A percentile compares a stretch with the other conserved stretches of the same genome.
Evolutionary conservation across 306 rosid genomes (phyloP).

Genomic region (Dalbergia oliveri): DNA sequence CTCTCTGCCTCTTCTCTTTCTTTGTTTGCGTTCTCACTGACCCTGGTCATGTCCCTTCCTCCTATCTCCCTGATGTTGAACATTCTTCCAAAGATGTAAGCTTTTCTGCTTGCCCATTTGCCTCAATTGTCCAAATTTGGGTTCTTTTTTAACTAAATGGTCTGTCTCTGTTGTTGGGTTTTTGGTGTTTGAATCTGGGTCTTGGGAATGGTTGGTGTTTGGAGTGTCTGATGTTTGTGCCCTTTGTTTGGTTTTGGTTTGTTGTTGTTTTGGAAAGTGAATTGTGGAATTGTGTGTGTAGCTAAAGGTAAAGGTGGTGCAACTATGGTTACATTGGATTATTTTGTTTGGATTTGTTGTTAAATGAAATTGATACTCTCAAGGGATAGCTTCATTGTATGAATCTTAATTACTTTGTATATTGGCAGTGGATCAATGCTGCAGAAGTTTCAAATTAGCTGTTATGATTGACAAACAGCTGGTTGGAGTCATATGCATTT

Average conservation of each 20-base stretch:
- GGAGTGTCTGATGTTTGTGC: not conserved
- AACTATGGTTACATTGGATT: not conserved
- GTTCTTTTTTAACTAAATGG: slow-evolving; percentile 22
- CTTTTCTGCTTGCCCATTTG: slow-evolving; percentile 8
- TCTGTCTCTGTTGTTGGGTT: slow-evolving; percentile 25
- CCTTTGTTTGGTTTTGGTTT: slow-evolving; percentile 5
- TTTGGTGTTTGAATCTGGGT: slow-evolving; percentile 11
- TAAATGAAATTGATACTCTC: not conserved
- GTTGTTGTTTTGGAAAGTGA: slow-evolving; percentile 18
- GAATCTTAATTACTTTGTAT: not conserved
- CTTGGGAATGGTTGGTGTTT: not conserved
- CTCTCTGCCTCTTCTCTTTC: slow-evolving; percentile 76
- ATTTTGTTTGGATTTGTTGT: not conserved
- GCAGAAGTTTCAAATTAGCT: slow-evolving; percentile 26
- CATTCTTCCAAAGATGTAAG: slow-evolving; percentile 65
- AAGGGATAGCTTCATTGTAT: not conserved
- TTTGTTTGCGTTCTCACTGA: slow-evolving; percentile 71
- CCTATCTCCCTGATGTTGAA: slow-evolving; percentile 85
- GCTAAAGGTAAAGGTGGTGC: not conserved
- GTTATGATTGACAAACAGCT: slow-evolving; percentile 2
- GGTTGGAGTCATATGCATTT: not conserved
- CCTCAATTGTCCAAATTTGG: not conserved
- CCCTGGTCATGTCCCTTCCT: slow-evolving; percentile 81
- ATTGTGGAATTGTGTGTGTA: not conserved
- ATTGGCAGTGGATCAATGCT: slow-evolving; percentile 24